phyloP scores from a whole-genome alignment of 1,284 basidiomycete species.

The Phenoliferia sp. region DNA sequence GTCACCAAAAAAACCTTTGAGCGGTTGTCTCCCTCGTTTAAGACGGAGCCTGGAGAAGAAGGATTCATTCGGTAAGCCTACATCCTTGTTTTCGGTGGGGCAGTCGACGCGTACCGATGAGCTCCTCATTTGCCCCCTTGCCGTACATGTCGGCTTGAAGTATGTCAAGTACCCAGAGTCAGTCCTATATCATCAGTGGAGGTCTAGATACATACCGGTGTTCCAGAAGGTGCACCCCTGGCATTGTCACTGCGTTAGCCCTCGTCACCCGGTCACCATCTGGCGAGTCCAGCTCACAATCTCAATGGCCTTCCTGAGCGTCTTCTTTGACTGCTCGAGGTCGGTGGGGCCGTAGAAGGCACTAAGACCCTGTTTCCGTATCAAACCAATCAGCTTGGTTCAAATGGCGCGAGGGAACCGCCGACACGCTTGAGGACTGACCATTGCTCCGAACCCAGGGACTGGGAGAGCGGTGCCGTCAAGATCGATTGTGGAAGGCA shows the following conservation, averaged over 20 bases:
- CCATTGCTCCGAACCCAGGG: constrained; percentile 20
- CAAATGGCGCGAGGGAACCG: not conserved
- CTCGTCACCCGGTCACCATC: not conserved
- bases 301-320: constrained; percentile 27
- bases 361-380: not conserved
- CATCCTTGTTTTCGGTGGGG: too few relatives aligned
- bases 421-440: not conserved
- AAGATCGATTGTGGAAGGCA: constrained; percentile 9
- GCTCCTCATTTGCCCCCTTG: constrained; percentile 22
- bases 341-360: constrained; percentile 24
- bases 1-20: constrained; percentile 29
- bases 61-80: not conserved
- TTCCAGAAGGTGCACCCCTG: not conserved
- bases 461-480: constrained; percentile 5
- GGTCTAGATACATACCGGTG: constrained; percentile 23
- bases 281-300: constrained; percentile 7
- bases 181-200: too few relatives aligned
- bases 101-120: constrained; percentile 29
- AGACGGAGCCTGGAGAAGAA: not conserved
- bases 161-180: too few relatives aligned
- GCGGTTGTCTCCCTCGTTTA: constrained; percentile 15
- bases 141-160: constrained; percentile 28
- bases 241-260: too few relatives aligned
- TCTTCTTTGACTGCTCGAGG: constrained; percentile 19
- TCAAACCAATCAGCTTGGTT: constrained; percentile 32